Evolutionary conservation across 495 filamentous ascomycete species (phyloP), one percentile per base, ranked within the genome.

Genomic region (Podospora anserina): DNA sequence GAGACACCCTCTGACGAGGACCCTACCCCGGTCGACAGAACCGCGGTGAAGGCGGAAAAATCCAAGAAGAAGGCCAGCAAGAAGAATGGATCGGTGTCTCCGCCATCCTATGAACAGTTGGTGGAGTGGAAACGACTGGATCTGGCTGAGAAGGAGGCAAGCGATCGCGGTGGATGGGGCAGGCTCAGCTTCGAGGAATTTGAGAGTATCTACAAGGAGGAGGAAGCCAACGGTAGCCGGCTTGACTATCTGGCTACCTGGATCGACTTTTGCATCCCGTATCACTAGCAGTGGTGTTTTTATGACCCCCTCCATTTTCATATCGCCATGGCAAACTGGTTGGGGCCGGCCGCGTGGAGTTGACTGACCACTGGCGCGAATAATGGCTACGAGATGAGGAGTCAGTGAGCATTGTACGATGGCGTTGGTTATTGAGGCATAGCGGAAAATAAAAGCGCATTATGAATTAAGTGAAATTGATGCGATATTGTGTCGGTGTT

Each of bases 231-330:
- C 5, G 79, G 80, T 4, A 82, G 79, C 64, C 75, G 84, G 27
- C 82, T 96, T 66, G 89, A 89, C 63, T 95, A 94, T 78, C 81
- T 95, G 39, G 90, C 89, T 19, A 89, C 84, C 66, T 96, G 92
- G 92, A 92, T 94, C 74, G 92, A 95, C 76, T 91, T 94, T 73
- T 87, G 85, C 72, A 85, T 87, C 66, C 84, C 85, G 13, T 83
- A 79, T 54, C 64, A 68, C 19, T 78, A 75, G 68, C 11, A 20
- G 39, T 28, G n/a, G 5, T 56, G 34, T 26, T 49, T 49, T 23
- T 23, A 23, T 23, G 23, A 23, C 1, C 23, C 23, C 23, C 23
- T 23, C 23, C 23, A 23, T 23, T 49, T 13, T 49, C 0, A 16
- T 16, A 16, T 49, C 39, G 13, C 9, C 13, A 11, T 49, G 39